These are phyloP conservation scores for Parafenestella ontariensis DNA, from an alignment of 2,329 filamentous ascomycete genomes.

Conservation along the genomic window DNA sequence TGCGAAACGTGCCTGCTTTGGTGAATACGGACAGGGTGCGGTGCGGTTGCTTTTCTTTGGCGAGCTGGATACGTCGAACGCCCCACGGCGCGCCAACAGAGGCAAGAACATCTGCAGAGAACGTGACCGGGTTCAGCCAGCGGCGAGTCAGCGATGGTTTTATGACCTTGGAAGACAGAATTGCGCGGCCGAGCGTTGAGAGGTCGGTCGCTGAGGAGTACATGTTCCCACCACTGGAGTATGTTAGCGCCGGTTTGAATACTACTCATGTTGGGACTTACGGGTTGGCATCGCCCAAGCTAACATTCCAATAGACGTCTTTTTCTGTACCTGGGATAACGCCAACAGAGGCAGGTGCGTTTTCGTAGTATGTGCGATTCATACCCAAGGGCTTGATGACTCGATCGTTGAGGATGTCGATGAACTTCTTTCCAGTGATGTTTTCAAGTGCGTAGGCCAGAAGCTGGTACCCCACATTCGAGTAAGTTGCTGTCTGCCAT, in stretches of 20 bases:
- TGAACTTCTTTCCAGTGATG: constrained; percentile 49
- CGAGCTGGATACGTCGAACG: constrained; percentile 41
- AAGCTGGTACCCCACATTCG: constrained; percentile 48
- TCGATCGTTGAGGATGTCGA: constrained; percentile 43
- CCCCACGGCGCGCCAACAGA: constrained; percentile 50
- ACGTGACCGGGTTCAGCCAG: constrained; percentile 53
- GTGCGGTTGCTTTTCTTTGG: constrained; percentile 7
- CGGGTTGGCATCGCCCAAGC: constrained; percentile 29
- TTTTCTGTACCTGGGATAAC: constrained; percentile 47
- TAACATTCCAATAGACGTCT: constrained; percentile 29
- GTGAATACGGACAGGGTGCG: constrained; percentile 47
- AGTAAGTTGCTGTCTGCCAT: constrained; percentile 45
- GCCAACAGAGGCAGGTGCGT: constrained; percentile 29
- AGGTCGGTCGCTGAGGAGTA: constrained; percentile 49
- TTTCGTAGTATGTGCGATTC: constrained; percentile 45
- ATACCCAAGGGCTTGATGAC: constrained; percentile 52
- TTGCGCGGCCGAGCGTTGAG: constrained; percentile 47
- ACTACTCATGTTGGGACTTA: constrained; percentile 9
- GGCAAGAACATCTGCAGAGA: constrained; percentile 42
- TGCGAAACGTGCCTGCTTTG: constrained; percentile 55
- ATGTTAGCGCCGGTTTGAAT: constrained; percentile 1
- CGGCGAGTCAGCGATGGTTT: constrained; percentile 43
- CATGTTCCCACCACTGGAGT: constrained; percentile 35
- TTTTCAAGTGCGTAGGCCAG: constrained; percentile 50
- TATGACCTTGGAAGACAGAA: constrained; percentile 50